phyloP scores from a whole-genome alignment of 164 flowering plant species.

The Aristolochia californica region DNA sequence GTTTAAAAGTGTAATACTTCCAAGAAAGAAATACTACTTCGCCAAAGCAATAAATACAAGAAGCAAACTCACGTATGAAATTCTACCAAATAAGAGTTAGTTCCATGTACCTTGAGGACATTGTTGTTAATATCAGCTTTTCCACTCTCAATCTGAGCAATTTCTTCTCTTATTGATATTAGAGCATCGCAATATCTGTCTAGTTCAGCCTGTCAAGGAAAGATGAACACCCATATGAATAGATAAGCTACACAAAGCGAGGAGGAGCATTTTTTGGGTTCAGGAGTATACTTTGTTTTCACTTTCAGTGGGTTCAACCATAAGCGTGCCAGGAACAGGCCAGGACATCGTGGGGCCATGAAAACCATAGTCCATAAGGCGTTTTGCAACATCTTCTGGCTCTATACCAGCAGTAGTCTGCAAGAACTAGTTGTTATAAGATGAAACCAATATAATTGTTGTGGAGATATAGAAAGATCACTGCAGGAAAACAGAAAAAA shows the following conservation, averaged over 20 bases:
- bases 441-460: neutral
- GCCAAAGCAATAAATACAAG: too few species aligned
- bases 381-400: constrained; percentile 96
- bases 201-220: constrained; percentile 67
- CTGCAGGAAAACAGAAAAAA: neutral
- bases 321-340: constrained; percentile 99
- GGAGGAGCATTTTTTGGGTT: too few species aligned
- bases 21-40: too few species aligned
- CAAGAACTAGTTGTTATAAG: constrained; percentile 3
- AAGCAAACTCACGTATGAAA: too few species aligned
- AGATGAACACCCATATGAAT: too few species aligned
- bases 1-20: too few species aligned
- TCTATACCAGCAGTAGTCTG: constrained; percentile 93
- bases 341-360: constrained; percentile 99
- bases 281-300: constrained; percentile 78
- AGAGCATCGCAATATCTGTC: constrained; percentile 96
- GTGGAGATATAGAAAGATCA: neutral
- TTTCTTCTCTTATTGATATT: constrained; percentile 90
- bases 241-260: too few species aligned
- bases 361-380: constrained; percentile 96
- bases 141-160: constrained; percentile 76
- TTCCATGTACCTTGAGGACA: constrained; percentile 67
- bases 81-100: too few species aligned
- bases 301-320: constrained; percentile 99
- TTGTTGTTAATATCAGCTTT: constrained; percentile 79